Evolutionary conservation across 2,329 filamentous ascomycete species (phyloP).

Genomic region (Raffaelea albimanens): DNA sequence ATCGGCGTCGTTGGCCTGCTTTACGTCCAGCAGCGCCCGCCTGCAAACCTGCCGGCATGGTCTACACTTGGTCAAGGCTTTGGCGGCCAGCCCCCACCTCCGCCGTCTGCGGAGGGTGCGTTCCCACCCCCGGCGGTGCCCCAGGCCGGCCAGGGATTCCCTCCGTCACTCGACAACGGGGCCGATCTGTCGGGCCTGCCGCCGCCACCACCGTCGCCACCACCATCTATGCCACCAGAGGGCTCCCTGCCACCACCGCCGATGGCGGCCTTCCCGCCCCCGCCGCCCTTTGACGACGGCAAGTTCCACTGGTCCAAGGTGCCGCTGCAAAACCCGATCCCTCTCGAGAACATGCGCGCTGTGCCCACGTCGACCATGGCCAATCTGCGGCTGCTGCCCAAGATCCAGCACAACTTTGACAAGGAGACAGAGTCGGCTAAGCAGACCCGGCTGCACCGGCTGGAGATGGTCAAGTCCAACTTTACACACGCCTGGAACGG

Average conservation of each 20-base stretch:
- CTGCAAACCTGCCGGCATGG: background rate
- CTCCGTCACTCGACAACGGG: background rate
- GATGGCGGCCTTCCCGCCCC: background rate
- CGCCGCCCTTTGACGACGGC: constrained; percentile 4
- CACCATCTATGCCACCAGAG: background rate
- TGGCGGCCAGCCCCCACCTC: background rate
- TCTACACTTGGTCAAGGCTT: constrained; percentile 1
- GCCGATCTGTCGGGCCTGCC: no score
- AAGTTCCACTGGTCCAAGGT: constrained; percentile 11
- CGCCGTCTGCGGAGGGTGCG: background rate
- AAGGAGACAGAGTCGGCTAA: constrained; percentile 15
- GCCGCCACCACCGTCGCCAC: background rate
- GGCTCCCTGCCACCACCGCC: background rate
- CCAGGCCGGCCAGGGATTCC: background rate
- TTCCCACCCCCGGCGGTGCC: background rate
- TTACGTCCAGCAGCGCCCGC: constrained; percentile 6
- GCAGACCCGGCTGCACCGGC: constrained; percentile 20
- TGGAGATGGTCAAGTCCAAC: constrained; percentile 21
- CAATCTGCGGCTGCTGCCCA: constrained; percentile 17
- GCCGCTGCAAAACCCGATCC: constrained; percentile 10
- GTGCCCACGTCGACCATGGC: constrained; percentile 5
- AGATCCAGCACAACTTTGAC: constrained; percentile 25
- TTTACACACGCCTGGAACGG: constrained; percentile 31
- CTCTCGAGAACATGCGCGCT: constrained; percentile 5
- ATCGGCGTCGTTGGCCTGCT: constrained; percentile 7